phyloP scores from a whole-genome alignment of 2,329 filamentous ascomycete genomes.

The Metarhizium album region DNA sequence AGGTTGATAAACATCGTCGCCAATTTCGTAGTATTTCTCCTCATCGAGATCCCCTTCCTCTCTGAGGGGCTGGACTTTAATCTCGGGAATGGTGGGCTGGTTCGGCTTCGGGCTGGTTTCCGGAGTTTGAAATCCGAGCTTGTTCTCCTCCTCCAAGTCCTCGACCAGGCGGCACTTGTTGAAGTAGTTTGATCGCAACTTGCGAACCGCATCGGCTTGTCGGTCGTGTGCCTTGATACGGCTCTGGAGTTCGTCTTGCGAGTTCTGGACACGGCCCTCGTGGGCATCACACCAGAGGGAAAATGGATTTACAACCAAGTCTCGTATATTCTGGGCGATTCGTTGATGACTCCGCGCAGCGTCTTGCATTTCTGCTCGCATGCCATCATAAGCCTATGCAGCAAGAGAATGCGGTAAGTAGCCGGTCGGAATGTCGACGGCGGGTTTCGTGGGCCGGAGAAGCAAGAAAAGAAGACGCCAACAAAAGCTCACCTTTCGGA shows the following conservation, averaged over 20 bases:
- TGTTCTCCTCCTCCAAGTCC: constrained; percentile 96
- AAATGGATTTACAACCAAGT: constrained; percentile 91
- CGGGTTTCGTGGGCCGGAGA: not conserved
- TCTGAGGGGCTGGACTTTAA: constrained; percentile 69
- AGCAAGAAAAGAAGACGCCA: not conserved
- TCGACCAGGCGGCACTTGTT: constrained; percentile 97
- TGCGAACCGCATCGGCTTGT: constrained; percentile 82
- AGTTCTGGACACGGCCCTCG: constrained; percentile 80
- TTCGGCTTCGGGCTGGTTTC: constrained; percentile 52
- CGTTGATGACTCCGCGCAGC: constrained; percentile 84
- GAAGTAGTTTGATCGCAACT: constrained; percentile 92
- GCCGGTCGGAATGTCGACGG: not conserved
- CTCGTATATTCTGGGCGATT: constrained; percentile 91
- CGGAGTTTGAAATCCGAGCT: constrained; percentile 90
- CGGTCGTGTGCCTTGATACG: constrained; percentile 89
- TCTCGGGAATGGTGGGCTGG: constrained; percentile 58
- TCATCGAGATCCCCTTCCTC: constrained; percentile 52
- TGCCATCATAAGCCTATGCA: constrained; percentile 77
- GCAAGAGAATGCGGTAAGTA: constrained; percentile 9
- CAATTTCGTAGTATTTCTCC: constrained; percentile 79
- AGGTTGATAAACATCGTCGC: constrained; percentile 73
- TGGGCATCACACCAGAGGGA: constrained; percentile 94
- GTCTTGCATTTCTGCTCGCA: constrained; percentile 85
- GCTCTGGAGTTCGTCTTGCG: constrained; percentile 83
- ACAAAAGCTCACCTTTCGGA: constrained; percentile 62